Evolutionary conservation across 495 filamentous ascomycete genomes (phyloP).

Genomic region (Evansstolkia leycettana): DNA sequence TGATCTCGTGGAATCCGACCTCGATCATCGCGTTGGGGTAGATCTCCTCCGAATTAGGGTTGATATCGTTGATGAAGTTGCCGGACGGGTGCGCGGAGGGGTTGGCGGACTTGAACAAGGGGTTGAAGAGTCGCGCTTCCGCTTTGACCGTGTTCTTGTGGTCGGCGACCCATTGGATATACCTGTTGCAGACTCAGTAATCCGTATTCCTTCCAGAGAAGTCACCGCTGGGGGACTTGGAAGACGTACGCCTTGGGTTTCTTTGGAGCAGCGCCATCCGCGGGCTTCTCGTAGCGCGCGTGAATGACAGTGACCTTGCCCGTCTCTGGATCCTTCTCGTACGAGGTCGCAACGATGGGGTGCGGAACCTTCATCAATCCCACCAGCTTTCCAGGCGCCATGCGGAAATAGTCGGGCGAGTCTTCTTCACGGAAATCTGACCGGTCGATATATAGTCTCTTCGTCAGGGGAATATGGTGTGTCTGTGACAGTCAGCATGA

Average conservation of each 20-base stretch:
- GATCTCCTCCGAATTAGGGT: slow-evolving; percentile 70
- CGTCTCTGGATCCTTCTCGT: slow-evolving; percentile 54
- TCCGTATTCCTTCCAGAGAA: background rate
- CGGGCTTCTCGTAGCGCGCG: slow-evolving; percentile 32
- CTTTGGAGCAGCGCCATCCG: slow-evolving; percentile 40
- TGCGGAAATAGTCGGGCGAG: slow-evolving; percentile 79
- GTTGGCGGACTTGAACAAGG: slow-evolving; percentile 76
- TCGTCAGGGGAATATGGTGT: slow-evolving; percentile 63
- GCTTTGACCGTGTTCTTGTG: slow-evolving; percentile 56
- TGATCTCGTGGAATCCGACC: slow-evolving; percentile 71
- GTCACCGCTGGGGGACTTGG: background rate
- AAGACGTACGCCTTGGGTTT: slow-evolving; percentile 63
- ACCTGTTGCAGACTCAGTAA: slow-evolving; percentile 13
- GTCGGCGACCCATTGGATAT: slow-evolving; percentile 78
- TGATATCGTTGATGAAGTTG: slow-evolving; percentile 75
- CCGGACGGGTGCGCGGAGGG: slow-evolving; percentile 54
- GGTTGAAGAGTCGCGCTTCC: slow-evolving; percentile 71
- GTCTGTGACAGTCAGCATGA: slow-evolving; percentile 6
- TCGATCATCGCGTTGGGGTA: slow-evolving; percentile 73
- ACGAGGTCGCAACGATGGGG: slow-evolving; percentile 69
- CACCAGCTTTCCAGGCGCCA: slow-evolving; percentile 81
- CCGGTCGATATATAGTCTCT: slow-evolving; percentile 82
- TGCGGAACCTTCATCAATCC: slow-evolving; percentile 75
- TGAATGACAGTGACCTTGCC: slow-evolving; percentile 47
- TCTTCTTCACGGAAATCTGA: slow-evolving; percentile 84